These are phyloP conservation scores for Parasitella parasitica DNA, from an alignment of 371 early-diverging fungal genomes.

Conservation along the genomic window DNA sequence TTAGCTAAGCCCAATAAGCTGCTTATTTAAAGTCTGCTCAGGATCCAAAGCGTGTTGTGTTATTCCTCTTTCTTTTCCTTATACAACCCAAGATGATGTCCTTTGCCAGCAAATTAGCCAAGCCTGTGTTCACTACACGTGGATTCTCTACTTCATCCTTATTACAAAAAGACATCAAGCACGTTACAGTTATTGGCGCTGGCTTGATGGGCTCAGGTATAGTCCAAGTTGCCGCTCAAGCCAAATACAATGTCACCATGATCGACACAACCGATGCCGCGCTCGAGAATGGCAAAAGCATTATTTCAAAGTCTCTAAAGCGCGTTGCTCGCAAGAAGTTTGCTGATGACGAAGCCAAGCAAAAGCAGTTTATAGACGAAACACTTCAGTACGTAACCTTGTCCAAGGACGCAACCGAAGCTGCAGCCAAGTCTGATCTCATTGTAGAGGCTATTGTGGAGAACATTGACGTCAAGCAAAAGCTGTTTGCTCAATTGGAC, in stretches of 20 bases:
- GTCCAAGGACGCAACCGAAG: slow-evolving; percentile 63
- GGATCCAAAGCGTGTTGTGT: too few relatives aligned
- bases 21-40: too few relatives aligned
- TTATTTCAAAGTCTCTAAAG: slow-evolving; percentile 77
- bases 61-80: neutral
- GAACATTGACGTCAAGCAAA: slow-evolving; percentile 85
- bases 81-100: slow-evolving; percentile 4
- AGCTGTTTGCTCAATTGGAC: slow-evolving; percentile 73
- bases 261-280: slow-evolving; percentile 79
- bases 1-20: too few relatives aligned
- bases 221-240: slow-evolving; percentile 90
- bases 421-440: slow-evolving; percentile 62
- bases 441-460: slow-evolving; percentile 96
- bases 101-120: neutral
- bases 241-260: slow-evolving; percentile 81
- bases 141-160: slow-evolving; percentile 25
- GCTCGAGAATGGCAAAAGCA: slow-evolving; percentile 74
- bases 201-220: slow-evolving; percentile 97
- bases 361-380: slow-evolving; percentile 62
- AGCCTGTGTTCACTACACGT: neutral
- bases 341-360: slow-evolving; percentile 67
- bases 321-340: slow-evolving; percentile 90
- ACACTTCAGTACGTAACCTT: slow-evolving; percentile 63
- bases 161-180: slow-evolving; percentile 44
- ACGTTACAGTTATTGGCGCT: slow-evolving; percentile 75